Base-by-base conservation (phyloP, 2,329 filamentous ascomycete genomes). In the Grosmannia huntii region DNA sequence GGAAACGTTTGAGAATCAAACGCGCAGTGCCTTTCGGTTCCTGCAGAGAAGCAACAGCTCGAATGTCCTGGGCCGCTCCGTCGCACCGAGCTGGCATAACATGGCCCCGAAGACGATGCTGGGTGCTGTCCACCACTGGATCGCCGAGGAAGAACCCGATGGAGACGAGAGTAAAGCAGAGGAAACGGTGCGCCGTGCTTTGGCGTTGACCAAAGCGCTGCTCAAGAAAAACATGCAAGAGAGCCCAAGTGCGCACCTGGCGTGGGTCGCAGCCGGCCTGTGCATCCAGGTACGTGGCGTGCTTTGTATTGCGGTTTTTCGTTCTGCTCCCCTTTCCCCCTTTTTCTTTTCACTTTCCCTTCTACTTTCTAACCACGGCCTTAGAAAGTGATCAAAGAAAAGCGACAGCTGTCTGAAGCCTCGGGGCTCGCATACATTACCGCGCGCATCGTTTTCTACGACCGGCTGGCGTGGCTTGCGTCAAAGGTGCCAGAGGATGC, bases 391-490 rank as follows among this genome's bases (percentile, higher is more conserved):
- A 25, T 19, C 27, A 50, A 21, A 21, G 33, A 28, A 33, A 25
- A 2, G 23, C 25, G 48, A 21, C 55, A n/a, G 33, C 12, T 10
- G 9, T 54, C 51, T 21, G 56, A 58, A n/a, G 27, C 50, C 51
- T 41, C 56, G 41, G 56, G 52, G 11, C 50, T 58, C 21, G 56
- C 56, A n/a, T 58, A 58, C 44, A 58, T 58, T 48, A 36, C 31
- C 14, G 16, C 56, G 14, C 56, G 56, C 36, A 58, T 58, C 31
- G 27, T 25, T 4, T 58, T 54, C 16, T 58, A 58, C 27, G 44
- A 58, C 44, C 56, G 51, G 48, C 56, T 58, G 41, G 16, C 56
- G 50, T 19, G 31, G 55, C 55, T 57, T 31, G 46, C 19, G 19
- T n/a, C 55, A n/a, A 52, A 27, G 48, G 16, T 27, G 5, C 52